Percentiles rank a stretch among this genome's conserved stretches.
phyloP scores from a whole-genome alignment of 225 moss, liverwort and hornwort genomes.

The Takakia lepidozioides region DNA sequence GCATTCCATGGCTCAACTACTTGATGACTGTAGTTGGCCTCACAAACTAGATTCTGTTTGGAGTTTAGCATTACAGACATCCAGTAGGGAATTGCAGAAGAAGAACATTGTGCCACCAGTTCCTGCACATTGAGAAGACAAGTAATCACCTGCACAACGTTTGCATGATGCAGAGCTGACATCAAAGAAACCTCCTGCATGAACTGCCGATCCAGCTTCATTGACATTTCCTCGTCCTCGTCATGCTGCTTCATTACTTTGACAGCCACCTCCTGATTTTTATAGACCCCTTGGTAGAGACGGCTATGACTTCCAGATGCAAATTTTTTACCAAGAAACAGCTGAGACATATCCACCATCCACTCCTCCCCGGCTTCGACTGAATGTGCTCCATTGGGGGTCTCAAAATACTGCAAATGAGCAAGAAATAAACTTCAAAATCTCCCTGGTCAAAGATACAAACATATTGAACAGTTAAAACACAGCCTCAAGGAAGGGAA shows the following conservation, averaged over 20 bases:
- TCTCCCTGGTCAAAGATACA: not conserved
- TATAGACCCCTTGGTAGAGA: slow-evolving; percentile 75
- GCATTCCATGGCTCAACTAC: no score
- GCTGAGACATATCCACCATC: slow-evolving; percentile 54
- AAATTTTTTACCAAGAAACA: slow-evolving; percentile 68
- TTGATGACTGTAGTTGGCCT: no score
- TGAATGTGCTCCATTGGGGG: slow-evolving; percentile 4
- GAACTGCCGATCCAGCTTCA: slow-evolving; percentile 66
- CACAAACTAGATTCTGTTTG: no score
- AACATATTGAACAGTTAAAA: no score
- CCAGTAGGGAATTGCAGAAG: no score
- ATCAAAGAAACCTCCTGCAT: slow-evolving; percentile 74
- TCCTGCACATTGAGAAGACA: no score
- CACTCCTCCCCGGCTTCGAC: slow-evolving; percentile 39
- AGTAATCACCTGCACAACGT: slow-evolving; percentile 60
- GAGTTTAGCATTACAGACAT: no score
- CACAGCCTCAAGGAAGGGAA: no score
- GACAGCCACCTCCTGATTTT: slow-evolving; percentile 69
- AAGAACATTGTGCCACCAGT: no score
- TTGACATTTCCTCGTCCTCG: slow-evolving; percentile 36
- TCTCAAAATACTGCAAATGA: slow-evolving; percentile 16
- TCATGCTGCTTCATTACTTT: slow-evolving; percentile 66
- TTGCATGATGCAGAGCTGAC: slow-evolving; percentile 61
- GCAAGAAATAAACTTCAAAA: not conserved
- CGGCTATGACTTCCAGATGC: slow-evolving; percentile 70